A percentile compares a stretch with the other conserved stretches of the same genome.
These are phyloP conservation scores for Afroboletus lepidellus DNA, from an alignment of 1,284 basidiomycete species.

Conservation along the genomic window DNA sequence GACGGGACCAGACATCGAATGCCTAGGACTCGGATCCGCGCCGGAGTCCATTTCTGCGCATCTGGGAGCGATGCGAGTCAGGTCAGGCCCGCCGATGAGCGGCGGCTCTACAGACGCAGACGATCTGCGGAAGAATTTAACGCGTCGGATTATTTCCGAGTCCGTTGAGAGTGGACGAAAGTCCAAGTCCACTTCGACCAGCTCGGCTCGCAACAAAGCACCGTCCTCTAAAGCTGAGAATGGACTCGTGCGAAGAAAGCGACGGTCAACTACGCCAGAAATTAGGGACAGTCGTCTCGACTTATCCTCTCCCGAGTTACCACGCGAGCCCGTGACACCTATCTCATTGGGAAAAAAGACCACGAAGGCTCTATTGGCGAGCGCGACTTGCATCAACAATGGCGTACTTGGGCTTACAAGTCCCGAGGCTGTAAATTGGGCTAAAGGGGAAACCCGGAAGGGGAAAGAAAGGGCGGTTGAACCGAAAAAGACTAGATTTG, in stretches of 20 bases:
- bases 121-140: neutral
- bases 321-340: conserved; percentile 45
- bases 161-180: conserved; percentile 11
- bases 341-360: conserved; percentile 35
- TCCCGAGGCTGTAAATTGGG: conserved; percentile 51
- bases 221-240: conserved; percentile 7
- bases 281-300: conserved; percentile 21
- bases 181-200: neutral
- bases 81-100: conserved; percentile 14
- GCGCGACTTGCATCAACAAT: conserved; percentile 16
- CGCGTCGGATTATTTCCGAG: conserved; percentile 26
- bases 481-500: conserved; percentile 22
- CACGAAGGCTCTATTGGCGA: conserved; percentile 9
- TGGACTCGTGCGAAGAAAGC: conserved; percentile 1
- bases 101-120: neutral
- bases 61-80: conserved; percentile 23
- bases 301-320: conserved; percentile 54
- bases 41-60: conserved; percentile 33
- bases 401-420: conserved; percentile 45
- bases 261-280: conserved; percentile 18
- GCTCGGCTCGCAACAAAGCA: conserved; percentile 5
- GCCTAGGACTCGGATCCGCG: conserved; percentile 19
- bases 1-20: conserved; percentile 2
- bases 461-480: conserved; percentile 31
- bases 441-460: conserved; percentile 33